phyloP scores from a whole-genome alignment of 257 asterid genomes.

The Marsdenia floribunda region DNA sequence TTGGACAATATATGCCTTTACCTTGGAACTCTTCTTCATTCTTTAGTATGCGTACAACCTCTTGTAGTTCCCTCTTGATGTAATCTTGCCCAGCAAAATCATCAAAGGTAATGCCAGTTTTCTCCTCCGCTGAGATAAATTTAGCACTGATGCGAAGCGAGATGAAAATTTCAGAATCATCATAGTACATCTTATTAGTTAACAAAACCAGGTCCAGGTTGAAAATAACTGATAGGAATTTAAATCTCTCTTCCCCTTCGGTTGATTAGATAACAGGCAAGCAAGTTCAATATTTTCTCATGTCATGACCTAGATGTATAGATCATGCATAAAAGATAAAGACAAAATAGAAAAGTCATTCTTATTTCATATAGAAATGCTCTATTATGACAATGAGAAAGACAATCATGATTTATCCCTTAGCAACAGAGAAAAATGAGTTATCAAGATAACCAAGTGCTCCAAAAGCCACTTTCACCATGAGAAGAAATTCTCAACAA shows the following conservation, averaged over 20 bases:
- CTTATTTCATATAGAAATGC: background rate
- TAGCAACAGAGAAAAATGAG: background rate
- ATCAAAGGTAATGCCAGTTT: conserved; percentile 91
- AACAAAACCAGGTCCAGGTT: conserved; percentile 2
- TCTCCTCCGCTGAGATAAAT: conserved; percentile 95
- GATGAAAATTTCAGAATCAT: conserved; percentile 20
- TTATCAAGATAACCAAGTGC: background rate
- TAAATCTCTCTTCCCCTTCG: background rate
- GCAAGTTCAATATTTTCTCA: background rate
- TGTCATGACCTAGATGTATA: background rate
- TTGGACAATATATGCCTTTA: conserved; percentile 96
- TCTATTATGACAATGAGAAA: background rate
- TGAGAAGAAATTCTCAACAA: background rate
- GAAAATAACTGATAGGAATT: background rate
- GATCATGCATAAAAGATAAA: background rate
- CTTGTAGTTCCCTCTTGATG: conserved; percentile 94
- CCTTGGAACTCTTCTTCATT: conserved; percentile 89
- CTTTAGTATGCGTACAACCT: conserved; percentile 82
- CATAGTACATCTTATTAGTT: background rate
- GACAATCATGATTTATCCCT: background rate
- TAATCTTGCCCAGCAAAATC: conserved; percentile 99
- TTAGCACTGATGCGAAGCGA: conserved; percentile 64
- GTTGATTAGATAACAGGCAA: background rate
- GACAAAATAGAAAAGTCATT: background rate
- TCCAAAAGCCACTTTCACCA: background rate